Evolutionary conservation across 2,329 filamentous ascomycete species (phyloP), one percentile per base, ranked within the genome.

Genomic region (Furcasterigmium sp.): DNA sequence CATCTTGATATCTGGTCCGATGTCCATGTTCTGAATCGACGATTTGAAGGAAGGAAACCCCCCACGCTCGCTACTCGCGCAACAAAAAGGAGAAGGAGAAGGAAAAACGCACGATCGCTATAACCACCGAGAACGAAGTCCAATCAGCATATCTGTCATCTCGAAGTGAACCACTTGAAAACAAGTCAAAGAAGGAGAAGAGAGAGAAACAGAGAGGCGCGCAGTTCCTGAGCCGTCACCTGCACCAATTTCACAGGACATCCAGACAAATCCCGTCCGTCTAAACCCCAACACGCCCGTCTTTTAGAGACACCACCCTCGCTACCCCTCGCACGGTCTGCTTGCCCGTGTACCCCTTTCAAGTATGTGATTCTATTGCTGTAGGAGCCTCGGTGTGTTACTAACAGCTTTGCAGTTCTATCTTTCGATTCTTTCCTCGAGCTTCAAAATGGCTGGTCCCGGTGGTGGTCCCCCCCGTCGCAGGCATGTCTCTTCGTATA

Each of bases 401-500:
- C 52, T 47, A 40, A 51, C 48, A 42, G 28, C 25, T 48, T 43
- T 56, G 46, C 53, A 48, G 39, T 48, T 55, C 53, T 52, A 47
- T 56, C 51, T 48, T 53, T 49, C 47, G 61, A 56, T 65, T 64
- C 56, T 63, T 55, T 60, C 62, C 51, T 59, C n/a, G 19, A 14
- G 9, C 19, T 41, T 57, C 56, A 62, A 65, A 76, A 96, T 96
- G 91, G 87, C 90, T 72, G 89, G 90, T 69, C 88, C 89, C 62
- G 91, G 91, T 69, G 90, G 90, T 76, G 91, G 91, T 74, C 91
- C 91, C 64, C 91, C 91, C 63, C 78, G 80, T 64, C 75, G 80
- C 67, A 82, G 75, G 76, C 78, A 62, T 53, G 72, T 67, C 46
- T 37, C 42, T 26, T 26, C 23, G 7, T 11, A 7, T 11, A 26